These are phyloP conservation scores for Ascoidea tarda DNA, from an alignment of 805 yeast species.

Conservation along the genomic window DNA sequence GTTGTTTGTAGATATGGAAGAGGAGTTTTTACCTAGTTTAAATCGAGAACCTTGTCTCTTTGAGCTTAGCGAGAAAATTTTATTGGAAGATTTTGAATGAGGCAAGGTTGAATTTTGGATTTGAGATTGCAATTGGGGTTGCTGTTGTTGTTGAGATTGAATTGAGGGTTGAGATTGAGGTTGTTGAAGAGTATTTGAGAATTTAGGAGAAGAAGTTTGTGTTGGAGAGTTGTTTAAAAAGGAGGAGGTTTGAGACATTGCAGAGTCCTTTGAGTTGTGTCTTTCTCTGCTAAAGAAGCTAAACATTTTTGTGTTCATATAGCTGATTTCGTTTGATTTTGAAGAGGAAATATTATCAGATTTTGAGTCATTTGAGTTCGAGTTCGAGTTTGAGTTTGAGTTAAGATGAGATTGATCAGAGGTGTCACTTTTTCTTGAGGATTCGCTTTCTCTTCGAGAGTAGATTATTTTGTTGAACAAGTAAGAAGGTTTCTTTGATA, in stretches of 20 bases:
- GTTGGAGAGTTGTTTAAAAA: background rate
- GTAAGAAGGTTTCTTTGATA: background rate
- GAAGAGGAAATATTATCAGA: background rate
- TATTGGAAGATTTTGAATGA: slow-evolving; percentile 6
- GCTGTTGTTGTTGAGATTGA: background rate
- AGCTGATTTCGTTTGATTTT: too few species aligned
- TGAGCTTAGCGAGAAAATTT: slow-evolving; percentile 2
- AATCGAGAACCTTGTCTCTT: slow-evolving; percentile 1
- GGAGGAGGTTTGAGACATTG: slow-evolving; percentile 19
- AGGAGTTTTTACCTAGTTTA: slow-evolving; percentile 3
- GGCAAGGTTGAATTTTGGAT: slow-evolving; percentile 1
- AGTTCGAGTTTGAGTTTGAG: background rate
- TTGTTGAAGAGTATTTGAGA: too few species aligned
- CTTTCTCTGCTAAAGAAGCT: background rate
- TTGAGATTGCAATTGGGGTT: background rate
- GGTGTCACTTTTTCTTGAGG: slow-evolving; percentile 1
- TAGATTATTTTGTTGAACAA: background rate
- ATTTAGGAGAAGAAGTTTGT: too few species aligned
- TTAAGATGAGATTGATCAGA: slow-evolving; percentile 12
- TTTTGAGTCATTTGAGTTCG: background rate
- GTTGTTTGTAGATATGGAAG: background rate
- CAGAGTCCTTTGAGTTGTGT: slow-evolving; percentile 12
- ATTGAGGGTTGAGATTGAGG: too few species aligned
- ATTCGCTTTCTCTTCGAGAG: slow-evolving; percentile 2
- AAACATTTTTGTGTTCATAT: too few species aligned